These are phyloP conservation scores for Ceriops zippeliana DNA, from an alignment of 345 rosid species.

Conservation along the genomic window DNA sequence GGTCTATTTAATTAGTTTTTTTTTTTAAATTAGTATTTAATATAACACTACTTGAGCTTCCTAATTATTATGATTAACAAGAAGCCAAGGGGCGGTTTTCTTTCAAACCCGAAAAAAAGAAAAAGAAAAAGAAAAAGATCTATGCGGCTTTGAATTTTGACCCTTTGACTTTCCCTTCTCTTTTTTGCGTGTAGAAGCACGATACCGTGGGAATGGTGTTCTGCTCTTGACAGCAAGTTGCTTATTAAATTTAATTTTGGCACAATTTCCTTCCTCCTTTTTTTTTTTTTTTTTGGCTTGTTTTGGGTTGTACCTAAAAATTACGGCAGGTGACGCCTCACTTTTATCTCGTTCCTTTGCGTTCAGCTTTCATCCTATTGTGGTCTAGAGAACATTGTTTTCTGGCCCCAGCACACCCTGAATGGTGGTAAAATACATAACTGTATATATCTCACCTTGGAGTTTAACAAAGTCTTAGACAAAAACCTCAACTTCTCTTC, in stretches of 20 bases:
- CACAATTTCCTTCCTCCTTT: not conserved
- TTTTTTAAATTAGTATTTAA: conserved; percentile 17
- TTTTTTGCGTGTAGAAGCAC: not conserved
- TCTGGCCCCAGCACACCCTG: too few species aligned
- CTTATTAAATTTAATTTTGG: not conserved
- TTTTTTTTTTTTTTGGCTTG: not conserved
- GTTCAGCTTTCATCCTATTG: too few species aligned
- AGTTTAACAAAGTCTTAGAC: too few species aligned
- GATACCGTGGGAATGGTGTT: conserved; percentile 16
- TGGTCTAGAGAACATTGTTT: too few species aligned
- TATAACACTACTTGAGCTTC: conserved; percentile 23
- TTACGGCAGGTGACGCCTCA: too few species aligned
- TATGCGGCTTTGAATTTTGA: conserved; percentile 35
- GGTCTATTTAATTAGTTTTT: conserved; percentile 10
- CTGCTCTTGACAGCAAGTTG: conserved; percentile 9
- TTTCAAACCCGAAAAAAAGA: too few species aligned
- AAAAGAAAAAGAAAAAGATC: too few species aligned
- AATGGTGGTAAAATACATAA: too few species aligned
- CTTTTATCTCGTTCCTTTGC: too few species aligned
- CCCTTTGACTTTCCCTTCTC: conserved; percentile 35
- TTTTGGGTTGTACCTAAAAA: too few species aligned
- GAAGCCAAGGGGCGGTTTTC: not conserved
- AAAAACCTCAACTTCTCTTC: too few species aligned
- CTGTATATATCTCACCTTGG: too few species aligned
- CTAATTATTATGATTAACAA: conserved; percentile 21